Base-by-base conservation (phyloP, 78 protist genomes). In the Neovahlkampfia damariscottae region DNA sequence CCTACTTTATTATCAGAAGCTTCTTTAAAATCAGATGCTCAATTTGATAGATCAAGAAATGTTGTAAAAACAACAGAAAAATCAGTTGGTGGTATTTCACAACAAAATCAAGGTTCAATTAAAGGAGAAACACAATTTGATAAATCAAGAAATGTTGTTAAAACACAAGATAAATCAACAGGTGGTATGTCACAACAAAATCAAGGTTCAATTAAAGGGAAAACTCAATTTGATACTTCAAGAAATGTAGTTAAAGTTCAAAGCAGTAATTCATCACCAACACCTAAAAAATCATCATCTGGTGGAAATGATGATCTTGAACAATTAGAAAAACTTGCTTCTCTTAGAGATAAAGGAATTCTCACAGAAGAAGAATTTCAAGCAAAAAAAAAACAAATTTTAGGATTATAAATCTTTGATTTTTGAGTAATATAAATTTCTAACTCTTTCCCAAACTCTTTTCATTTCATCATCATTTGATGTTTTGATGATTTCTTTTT, bases 121-220 rank as follows among this genome's bases (percentile, higher is more conserved):
- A 69, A 69, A 28, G 68, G 29, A 10, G 72, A 19, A 19, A 69
- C 19, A 19, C 68, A n/a, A 19, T n/a, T 30, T 19, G 29, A 69
- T 69, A n/a, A 10, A 19, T 69, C 72, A 10, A 19, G 72, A 19
- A 28, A 69, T 19, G 72, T 69, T 69, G 72, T 69, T 28, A 69
- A 69, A 19, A 69, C 67, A 10, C 19, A 19, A 19, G 67, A 69
- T n/a, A 30, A 19, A n/a, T n/a, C 19, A 69, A 19, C 19, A 30
- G 19, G 19, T 19, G 72, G 19, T 19, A 19, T 19, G 19, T 31
- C 19, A 30, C 67, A 69, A 69, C 19, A 69, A 50, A 50, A 19
- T 19, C 19, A 50, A 50, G 19, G 62, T 19, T 50, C 19, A 50
- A 50, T 19, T 19, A 50, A 50, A 19, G 19, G 19, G 62, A 19